Conservation (phyloP, 2,329 filamentous ascomycete genomes). For the Colletotrichum viniferum region DNA sequence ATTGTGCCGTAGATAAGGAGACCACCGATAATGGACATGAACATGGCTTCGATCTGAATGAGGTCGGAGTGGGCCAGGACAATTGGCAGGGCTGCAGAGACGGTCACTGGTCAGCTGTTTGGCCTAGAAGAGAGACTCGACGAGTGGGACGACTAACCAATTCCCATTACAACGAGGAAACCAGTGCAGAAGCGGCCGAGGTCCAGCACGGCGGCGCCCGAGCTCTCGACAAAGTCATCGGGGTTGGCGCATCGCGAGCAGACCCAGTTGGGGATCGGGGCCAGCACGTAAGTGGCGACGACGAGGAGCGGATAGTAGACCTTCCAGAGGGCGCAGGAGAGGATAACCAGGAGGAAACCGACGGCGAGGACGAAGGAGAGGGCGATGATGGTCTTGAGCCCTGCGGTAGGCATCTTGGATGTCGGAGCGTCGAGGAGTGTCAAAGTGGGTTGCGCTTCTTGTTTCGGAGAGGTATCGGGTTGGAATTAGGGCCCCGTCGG, state of each 20-base stretch:
- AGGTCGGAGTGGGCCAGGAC: constrained; percentile 86
- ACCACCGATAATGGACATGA: constrained; percentile 93
- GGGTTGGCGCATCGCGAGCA: constrained; percentile 86
- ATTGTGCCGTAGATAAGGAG: constrained; percentile 97
- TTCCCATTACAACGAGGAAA: constrained; percentile 95
- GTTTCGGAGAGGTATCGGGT: constrained; percentile 17
- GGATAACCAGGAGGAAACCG: constrained; percentile 97
- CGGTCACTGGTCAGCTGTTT: constrained; percentile 3
- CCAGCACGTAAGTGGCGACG: constrained; percentile 92
- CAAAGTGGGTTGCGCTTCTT: constrained; percentile 2
- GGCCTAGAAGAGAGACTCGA: not conserved
- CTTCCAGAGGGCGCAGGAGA: constrained; percentile 93
- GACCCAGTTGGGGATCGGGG: constrained; percentile 96
- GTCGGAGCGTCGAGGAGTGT: not conserved
- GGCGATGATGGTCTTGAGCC: constrained; percentile 98
- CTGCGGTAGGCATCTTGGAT: constrained; percentile 72
- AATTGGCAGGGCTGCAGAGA: constrained; percentile 74
- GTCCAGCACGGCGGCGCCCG: constrained; percentile 84
- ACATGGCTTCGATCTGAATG: constrained; percentile 84
- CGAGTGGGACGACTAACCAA: constrained; percentile 69
- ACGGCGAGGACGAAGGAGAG: constrained; percentile 99
- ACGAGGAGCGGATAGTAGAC: constrained; percentile 95
- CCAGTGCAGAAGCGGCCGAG: constrained; percentile 93
- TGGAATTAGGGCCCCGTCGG: constrained; percentile 10
- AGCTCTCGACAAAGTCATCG: constrained; percentile 92